These are phyloP conservation scores for Xylaria sp. DNA, from an alignment of 2,329 filamentous ascomycete genomes.

Conservation along the genomic window DNA sequence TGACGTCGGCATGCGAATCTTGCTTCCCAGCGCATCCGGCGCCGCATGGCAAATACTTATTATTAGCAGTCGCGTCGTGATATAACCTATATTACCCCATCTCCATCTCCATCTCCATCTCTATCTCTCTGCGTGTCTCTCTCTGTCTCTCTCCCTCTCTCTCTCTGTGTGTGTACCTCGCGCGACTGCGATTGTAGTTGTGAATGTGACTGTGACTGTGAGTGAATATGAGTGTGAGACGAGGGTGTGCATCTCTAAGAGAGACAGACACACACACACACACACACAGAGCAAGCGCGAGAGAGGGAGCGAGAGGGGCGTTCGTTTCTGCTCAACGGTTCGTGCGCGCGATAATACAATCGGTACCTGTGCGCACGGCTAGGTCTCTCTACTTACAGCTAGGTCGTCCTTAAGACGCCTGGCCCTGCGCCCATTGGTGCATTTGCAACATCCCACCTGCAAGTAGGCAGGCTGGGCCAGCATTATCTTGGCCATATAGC, in stretches of 20 bases:
- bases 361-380: conserved; percentile 16
- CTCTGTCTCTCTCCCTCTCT: neutral
- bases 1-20: conserved; percentile 16
- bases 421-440: neutral
- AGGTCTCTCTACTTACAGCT: neutral
- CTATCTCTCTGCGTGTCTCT: neutral
- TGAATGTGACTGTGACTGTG: too few species aligned
- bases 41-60: conserved; percentile 21
- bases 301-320: neutral
- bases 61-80: conserved; percentile 16
- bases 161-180: neutral
- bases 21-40: conserved; percentile 10
- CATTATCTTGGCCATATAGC: conserved; percentile 13
- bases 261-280: too few species aligned
- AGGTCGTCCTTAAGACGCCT: neutral
- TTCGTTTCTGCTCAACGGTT: neutral
- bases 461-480: conserved; percentile 15
- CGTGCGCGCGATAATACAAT: conserved; percentile 7
- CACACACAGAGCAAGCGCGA: too few species aligned
- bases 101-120: neutral
- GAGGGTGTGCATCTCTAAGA: too few species aligned
- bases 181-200: too few species aligned
- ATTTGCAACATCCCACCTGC: conserved; percentile 9
- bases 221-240: neutral
- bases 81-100: conserved; percentile 1